Evolutionary conservation across 2,329 filamentous ascomycete genomes (phyloP), one percentile per base, ranked within the genome.

Genomic region (Colletotrichum noveboracense): DNA sequence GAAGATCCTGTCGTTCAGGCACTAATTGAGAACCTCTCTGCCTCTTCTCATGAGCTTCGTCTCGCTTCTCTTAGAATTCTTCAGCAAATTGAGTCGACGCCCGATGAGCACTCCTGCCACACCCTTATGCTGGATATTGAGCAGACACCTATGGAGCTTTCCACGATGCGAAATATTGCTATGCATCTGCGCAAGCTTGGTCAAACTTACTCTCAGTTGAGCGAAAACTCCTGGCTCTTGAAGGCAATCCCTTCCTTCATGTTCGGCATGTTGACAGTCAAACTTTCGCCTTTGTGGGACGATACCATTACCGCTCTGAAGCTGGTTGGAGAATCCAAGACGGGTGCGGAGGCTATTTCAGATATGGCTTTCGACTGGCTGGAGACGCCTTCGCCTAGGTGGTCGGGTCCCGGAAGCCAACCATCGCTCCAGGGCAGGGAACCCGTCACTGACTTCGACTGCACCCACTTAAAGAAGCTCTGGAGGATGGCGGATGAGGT

Each of bases 191-290:
- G 96, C 62, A 96, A 95, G 80, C 89, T 98, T 58, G 88, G 93
- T 16, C 86, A 89, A 70, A 85, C 85, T 34, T 98, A 97, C 81
- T 85, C 89, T 7, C 87, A 90, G 28, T 82, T 93, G 12, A 86
- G 88, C 55, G 86, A 90, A 3, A 88, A 91, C 48, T 90, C 90
- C 2, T 94, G 93, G 91, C 86, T 97, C 78, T 88, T 91, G 74
- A 89, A 91, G 79, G 92, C 95, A 8, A 90, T 98, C 34, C 94
- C 96, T 0, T 89, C 91, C 1, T 98, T 96, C 80, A 93, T 95
- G 79, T 98, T 98, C 79, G 97, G 97, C 65, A 90, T 98, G 84
- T 89, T 98, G 75, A 97, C 96, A 1, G 92, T 98, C 65, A 95
- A 94, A 79, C 89, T 98, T 78, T 91, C 96, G 1, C 95, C 95